Base-by-base conservation (phyloP, 768 basidiomycete genomes). In the Suillus lakei region DNA sequence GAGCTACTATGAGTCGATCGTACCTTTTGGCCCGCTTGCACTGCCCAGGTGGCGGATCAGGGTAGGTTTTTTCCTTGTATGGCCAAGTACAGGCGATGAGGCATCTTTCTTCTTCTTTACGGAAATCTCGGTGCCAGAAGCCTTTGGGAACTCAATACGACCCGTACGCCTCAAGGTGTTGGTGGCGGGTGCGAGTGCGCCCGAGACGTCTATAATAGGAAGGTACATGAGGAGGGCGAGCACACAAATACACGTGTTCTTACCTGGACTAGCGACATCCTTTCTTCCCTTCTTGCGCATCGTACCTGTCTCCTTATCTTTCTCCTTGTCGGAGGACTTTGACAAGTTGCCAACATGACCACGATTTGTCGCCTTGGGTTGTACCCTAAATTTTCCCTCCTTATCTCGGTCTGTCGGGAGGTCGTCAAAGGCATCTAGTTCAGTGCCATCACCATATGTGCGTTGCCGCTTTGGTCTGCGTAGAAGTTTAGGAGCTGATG, bases 401-500 rank as follows among this genome's bases (percentile, higher is more conserved):
- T 91, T 90, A 59, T 95, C 93, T 55, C 92, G 84, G 72, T 96
- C 91, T 12, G 93, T 92, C 8, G 89, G 89, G 48, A 97, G 84
- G 75, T 98, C 96, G 32, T 96, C 96, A 64, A 98, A 85, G 4
- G 77, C 88, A 71, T 98, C 96, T 61, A 98, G 80, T 75, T 97
- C 96, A 12, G 93, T 95, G 16, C 96, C 96, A 72, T 95, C 92
- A 6, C 93, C 93, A 71, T 90, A 95, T 16, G 86, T 86, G 61
- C 87, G 83, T 67, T 84, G 85, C 44, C 92, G 90, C 77, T 94
- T 95, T 15, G 93, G 93, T 69, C 88, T 83, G 61, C 89, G 86
- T 30, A 95, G 79, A 15, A 93, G 76, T 77, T 89, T 92, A 7
- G 91, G 86, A 28, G 81, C 81, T 39, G 80, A 82, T 3, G 85